Conservation (phyloP, 2,329 filamentous ascomycete species). For the Lachnellula arida region DNA sequence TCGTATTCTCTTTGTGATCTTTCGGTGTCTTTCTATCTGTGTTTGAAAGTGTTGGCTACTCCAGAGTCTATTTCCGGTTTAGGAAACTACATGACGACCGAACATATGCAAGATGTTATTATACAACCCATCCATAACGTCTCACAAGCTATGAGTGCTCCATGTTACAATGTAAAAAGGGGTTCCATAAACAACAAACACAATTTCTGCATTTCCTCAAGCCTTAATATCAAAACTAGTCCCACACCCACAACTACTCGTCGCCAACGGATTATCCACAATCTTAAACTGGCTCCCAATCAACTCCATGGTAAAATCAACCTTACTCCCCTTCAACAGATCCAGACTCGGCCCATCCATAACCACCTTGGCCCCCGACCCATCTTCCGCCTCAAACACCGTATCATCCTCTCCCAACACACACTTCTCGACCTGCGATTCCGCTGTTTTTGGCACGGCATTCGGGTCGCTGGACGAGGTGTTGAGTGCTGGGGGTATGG, state of each 20-base stretch:
- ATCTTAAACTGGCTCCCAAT: constrained; percentile 97
- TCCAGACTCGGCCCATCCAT: constrained; percentile 86
- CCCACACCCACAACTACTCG: constrained; percentile 93
- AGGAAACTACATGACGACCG: too few species aligned
- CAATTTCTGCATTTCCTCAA: constrained; percentile 31
- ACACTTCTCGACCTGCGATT: constrained; percentile 31
- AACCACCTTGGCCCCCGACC: constrained; percentile 70
- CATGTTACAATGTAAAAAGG: too few species aligned
- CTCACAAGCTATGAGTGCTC: too few species aligned
- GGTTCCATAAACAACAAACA: neutral
- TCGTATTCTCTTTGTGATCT: constrained; percentile 1
- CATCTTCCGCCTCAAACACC: constrained; percentile 67
- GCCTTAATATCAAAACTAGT: constrained; percentile 94
- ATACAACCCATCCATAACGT: too few species aligned
- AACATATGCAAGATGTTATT: too few species aligned
- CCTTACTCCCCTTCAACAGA: constrained; percentile 84
- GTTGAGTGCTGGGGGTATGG: constrained; percentile 9
- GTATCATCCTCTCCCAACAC: constrained; percentile 72
- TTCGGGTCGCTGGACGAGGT: constrained; percentile 19
- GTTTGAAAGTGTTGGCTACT: too few species aligned
- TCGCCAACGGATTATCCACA: constrained; percentile 84
- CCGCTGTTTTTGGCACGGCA: constrained; percentile 4
- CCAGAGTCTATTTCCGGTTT: too few species aligned
- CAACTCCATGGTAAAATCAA: constrained; percentile 94
- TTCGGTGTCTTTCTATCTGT: too few species aligned